phyloP scores from a whole-genome alignment of 352 stramenopile genomes.

The Phytopythium cucurbitacearum region DNA sequence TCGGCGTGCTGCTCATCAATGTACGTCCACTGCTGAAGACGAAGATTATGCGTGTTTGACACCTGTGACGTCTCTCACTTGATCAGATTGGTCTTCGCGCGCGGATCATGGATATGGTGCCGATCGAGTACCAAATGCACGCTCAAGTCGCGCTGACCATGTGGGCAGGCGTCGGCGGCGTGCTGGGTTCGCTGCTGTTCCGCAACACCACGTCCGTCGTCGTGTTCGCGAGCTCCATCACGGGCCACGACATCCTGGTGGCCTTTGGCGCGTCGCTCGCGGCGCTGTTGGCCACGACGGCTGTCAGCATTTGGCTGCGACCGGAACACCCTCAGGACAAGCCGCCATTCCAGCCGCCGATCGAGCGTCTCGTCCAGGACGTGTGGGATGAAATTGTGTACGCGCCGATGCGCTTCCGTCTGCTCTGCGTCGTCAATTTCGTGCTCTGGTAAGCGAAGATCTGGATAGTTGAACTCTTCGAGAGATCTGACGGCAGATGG shows the following conservation, averaged over 20 bases:
- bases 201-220: slow-evolving; percentile 60
- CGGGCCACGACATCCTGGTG: slow-evolving; percentile 54
- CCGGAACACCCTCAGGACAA: slow-evolving; percentile 60
- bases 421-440: slow-evolving; percentile 68
- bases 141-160: slow-evolving; percentile 63
- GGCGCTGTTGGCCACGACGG: slow-evolving; percentile 45
- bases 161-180: slow-evolving; percentile 58
- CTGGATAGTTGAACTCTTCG: neutral
- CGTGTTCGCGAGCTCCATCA: slow-evolving; percentile 71
- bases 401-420: slow-evolving; percentile 55
- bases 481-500: neutral
- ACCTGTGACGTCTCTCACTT: neutral
- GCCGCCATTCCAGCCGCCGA: slow-evolving; percentile 43
- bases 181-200: slow-evolving; percentile 59
- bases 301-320: slow-evolving; percentile 47
- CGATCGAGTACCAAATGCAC: slow-evolving; percentile 74
- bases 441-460: slow-evolving; percentile 39
- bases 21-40: slow-evolving; percentile 16
- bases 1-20: slow-evolving; percentile 58
- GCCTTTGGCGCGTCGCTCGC: slow-evolving; percentile 51
- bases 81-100: slow-evolving; percentile 56
- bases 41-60: slow-evolving; percentile 1
- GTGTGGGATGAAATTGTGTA: slow-evolving; percentile 60
- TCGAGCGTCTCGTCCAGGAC: slow-evolving; percentile 50
- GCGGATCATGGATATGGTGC: slow-evolving; percentile 74